These are phyloP conservation scores for Cocos nucifera DNA, from an alignment of 176 grass and related monocot genomes.

Conservation along the genomic window DNA sequence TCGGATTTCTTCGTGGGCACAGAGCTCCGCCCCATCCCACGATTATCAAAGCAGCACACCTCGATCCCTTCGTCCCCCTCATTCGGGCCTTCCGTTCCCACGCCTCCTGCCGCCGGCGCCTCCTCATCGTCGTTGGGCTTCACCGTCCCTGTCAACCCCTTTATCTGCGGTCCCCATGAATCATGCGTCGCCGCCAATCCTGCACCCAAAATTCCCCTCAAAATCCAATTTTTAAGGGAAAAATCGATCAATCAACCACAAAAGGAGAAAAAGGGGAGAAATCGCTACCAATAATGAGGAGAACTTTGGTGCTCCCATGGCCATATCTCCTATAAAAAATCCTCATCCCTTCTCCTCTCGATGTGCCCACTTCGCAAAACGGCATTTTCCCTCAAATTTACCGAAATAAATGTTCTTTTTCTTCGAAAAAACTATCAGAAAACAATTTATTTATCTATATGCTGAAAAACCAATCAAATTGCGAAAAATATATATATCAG, in stretches of 20 bases:
- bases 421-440: too few species aligned
- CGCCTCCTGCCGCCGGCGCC: slow-evolving; percentile 2
- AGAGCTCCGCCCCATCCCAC: slow-evolving; percentile 61
- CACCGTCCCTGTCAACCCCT: slow-evolving; percentile 42
- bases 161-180: slow-evolving; percentile 69
- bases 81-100: background rate
- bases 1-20: slow-evolving; percentile 41
- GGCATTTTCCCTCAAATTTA: slow-evolving; percentile 31
- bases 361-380: slow-evolving; percentile 35
- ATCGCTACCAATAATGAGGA: slow-evolving; percentile 55
- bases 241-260: background rate
- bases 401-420: too few species aligned
- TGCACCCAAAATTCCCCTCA: slow-evolving; percentile 17
- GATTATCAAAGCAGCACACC: slow-evolving; percentile 87
- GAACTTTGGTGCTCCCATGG: slow-evolving; percentile 52
- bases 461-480: too few species aligned
- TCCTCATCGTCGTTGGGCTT: slow-evolving; percentile 48
- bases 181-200: slow-evolving; percentile 62
- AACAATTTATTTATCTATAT: too few species aligned
- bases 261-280: background rate
- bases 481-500: too few species aligned
- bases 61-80: slow-evolving; percentile 40
- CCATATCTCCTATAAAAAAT: slow-evolving; percentile 70
- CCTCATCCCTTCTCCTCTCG: slow-evolving; percentile 10
- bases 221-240: background rate